Evolutionary conservation across 176 grass and related monocot species (phyloP).

Genomic region (Avena atlantica): DNA sequence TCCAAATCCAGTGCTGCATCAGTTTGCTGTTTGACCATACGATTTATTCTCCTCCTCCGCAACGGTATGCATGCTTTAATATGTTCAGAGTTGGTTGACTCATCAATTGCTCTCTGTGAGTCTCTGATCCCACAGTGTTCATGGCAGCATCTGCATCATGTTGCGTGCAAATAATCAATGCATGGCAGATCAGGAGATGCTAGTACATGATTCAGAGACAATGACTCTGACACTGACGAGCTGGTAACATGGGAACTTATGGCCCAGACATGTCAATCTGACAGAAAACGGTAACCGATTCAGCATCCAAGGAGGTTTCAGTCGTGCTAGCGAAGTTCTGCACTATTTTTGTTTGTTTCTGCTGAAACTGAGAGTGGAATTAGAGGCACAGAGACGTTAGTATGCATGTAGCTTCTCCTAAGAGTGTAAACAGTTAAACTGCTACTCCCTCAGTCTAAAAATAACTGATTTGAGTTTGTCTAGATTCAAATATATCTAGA

Average conservation of each 20-base stretch:
- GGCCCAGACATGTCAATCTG: background rate
- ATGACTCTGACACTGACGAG: constrained; percentile 6
- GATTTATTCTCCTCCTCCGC: background rate
- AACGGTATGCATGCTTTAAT: constrained; percentile 1
- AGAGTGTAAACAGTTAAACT: background rate
- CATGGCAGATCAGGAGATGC: constrained; percentile 25
- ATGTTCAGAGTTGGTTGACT: constrained; percentile 14
- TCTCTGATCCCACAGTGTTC: constrained; percentile 11
- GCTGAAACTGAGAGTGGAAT: background rate
- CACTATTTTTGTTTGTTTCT: background rate
- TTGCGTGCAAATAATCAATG: constrained; percentile 18
- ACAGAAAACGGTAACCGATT: background rate
- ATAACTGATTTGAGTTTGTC: no score
- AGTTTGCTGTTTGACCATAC: constrained; percentile 16
- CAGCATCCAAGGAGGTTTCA: background rate
- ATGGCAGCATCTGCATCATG: constrained; percentile 2
- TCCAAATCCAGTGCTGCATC: constrained; percentile 4
- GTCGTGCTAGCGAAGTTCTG: background rate
- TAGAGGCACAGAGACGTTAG: background rate
- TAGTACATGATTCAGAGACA: background rate
- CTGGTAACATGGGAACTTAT: constrained; percentile 18
- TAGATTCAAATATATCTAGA: no score
- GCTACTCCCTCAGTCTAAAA: no score
- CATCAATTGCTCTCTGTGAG: background rate
- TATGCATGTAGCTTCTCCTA: no score